Evolutionary conservation across 371 early-diverging fungal genomes (phyloP), one percentile per base, ranked within the genome.

Genomic region (Haplosporangium sp.): DNA sequence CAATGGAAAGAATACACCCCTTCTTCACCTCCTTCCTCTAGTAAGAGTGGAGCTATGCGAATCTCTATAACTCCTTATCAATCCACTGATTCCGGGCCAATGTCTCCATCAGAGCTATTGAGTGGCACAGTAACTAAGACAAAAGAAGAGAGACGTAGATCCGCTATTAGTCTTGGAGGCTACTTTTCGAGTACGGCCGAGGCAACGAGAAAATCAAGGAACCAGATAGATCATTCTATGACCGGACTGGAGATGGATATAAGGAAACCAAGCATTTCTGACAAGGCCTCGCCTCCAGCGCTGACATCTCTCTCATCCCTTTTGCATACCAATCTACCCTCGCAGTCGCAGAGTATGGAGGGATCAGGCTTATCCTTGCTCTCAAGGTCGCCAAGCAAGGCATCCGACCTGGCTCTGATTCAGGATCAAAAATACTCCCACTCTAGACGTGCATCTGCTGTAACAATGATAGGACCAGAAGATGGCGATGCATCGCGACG

Each of bases 81-180:
- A 65, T 39, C 76, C 15, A 52, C 67, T 15, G 48, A 52, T 1
- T 69, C 69, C 19, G 58, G 61, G 13, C 60, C 71, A 39, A 56
- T 61, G 20, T 65, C 69, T 9, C 56, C 65, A 17, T 69, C 61
- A 38, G 63, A 65, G 62, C 55, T 61, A 27, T 61, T 65, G 17
- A 74, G 53, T 20, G 59, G 53, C 20, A 37, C 34, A 10, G 57
- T 55, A 37, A 5, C 58, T 47, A 13, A 38, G n/a, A 44, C 67
- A 42, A 81, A 81, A 45, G 65, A 81, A 55, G 81, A 81, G 11
- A 71, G 81, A 57, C 74, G 81, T 34, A 74, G 57, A 47, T 81
- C 81, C 4, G 81, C 81, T 13, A 71, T 71, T 39, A 74, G 75
- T 47, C 74, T 81, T 42, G 81, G 79, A 7, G 74, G 75, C 0